Base-by-base conservation (phyloP, 805 yeast species). In the Candida wancherniae region DNA sequence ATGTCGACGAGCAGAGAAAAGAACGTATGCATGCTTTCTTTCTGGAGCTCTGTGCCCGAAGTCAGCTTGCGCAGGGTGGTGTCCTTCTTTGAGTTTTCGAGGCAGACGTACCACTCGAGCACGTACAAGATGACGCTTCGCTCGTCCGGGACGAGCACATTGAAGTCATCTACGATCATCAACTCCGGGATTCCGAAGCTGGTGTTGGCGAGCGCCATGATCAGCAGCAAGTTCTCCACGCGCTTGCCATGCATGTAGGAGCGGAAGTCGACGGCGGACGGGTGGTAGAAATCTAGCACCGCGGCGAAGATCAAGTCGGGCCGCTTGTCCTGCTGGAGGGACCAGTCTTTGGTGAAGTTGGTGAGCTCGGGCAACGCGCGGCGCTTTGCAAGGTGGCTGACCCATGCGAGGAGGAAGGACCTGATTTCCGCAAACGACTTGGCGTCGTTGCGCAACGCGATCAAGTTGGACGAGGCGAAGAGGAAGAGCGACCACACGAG, bases 341-440 rank as follows among this genome's bases (percentile, higher is more conserved):
- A 63, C 84, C 84, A 78, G 42, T 74, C 69, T 21, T 64, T 51
- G 22, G 72, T 60, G 50, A 78, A 78, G 48, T 78, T 75, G 9
- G 52, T 37, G 17, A 78, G 48, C 12, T 37, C 32, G 2, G 40
- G 45, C 15, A 50, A 36, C 13, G 48, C 51, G 25, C 47, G 38
- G 22, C 45, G 40, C 28, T 43, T 39, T 13, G 47, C 32, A 6
- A 53, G 40, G 24, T 30, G 35, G 44, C 74, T 77, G 34, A 80
- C 63, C 85, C 85, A 78, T 8, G 62, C 45, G 28, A 73, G 47
- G 26, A 64, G 40, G 15, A 57, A 48, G 12, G 36, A 10, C 38
- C 59, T 63, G 21, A 64, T 52, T 35, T 61, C 53, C n/a, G 41
- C 28, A 22, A 55, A 44, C 13, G 64, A 55, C 26, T 40, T 39